Conservation (phyloP, 2,329 filamentous ascomycete genomes). For the Chrysoporthe cubensis region DNA sequence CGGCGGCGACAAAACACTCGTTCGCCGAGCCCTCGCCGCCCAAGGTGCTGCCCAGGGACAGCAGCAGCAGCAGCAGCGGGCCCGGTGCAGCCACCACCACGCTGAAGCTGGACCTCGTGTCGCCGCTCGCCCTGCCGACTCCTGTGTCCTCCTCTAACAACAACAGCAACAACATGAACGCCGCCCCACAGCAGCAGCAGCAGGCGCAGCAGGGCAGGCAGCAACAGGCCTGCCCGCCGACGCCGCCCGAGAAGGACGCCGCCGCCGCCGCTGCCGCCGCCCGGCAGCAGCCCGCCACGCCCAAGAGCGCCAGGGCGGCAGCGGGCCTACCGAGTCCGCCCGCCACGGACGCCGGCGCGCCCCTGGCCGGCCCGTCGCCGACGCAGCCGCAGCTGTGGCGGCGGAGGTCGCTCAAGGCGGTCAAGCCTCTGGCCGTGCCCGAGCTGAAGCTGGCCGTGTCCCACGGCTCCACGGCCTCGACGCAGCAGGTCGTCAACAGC, state of each 20-base stretch:
- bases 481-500: conserved; percentile 28
- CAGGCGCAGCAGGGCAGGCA: not conserved
- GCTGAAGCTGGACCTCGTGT: conserved; percentile 16
- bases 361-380: conserved; percentile 34
- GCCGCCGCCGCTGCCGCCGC: not conserved
- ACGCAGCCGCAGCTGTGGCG: conserved; percentile 49
- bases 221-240: conserved; percentile 18
- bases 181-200: not conserved
- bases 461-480: conserved; percentile 52
- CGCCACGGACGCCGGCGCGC: conserved; percentile 35
- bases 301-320: conserved; percentile 35
- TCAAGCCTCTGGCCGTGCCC: conserved; percentile 50
- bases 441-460: conserved; percentile 53
- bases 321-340: conserved; percentile 35
- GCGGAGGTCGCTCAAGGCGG: conserved; percentile 54
- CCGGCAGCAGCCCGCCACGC: conserved; percentile 14
- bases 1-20: conserved; percentile 22
- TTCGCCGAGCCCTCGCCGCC: conserved; percentile 22
- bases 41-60: conserved; percentile 22
- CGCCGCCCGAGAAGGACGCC: conserved; percentile 22
- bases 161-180: not conserved
- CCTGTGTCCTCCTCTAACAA: conserved; percentile 23
- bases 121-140: conserved; percentile 24
- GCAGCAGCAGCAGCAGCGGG: no score
- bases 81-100: conserved; percentile 1